phyloP scores from a whole-genome alignment of 2,329 filamentous ascomycete species.

The Colletotrichum horii region DNA sequence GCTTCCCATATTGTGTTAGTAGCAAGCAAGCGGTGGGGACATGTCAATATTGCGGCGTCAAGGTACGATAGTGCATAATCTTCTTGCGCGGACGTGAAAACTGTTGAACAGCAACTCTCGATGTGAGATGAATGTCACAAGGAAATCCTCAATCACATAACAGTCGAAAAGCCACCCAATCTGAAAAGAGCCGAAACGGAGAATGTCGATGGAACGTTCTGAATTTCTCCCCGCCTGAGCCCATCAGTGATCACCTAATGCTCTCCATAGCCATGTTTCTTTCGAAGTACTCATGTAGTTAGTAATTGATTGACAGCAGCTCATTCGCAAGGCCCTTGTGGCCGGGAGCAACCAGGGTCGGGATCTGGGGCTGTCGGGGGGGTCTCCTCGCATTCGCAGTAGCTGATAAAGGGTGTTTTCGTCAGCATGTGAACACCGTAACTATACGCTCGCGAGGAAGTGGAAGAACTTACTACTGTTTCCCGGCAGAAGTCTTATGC shows the following conservation, averaged over 20 bases:
- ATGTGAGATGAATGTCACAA: not conserved
- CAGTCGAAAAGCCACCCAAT: not conserved
- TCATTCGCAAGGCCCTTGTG: not conserved
- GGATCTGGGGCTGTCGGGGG: not conserved
- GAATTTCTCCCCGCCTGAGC: not conserved
- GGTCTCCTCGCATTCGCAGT: not conserved
- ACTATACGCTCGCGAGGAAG: not conserved
- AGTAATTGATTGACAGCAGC: not conserved
- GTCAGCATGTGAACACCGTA: not conserved
- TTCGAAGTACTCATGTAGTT: not conserved
- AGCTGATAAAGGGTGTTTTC: fast-evolving
- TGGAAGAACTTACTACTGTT: not conserved
- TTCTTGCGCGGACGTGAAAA: not conserved
- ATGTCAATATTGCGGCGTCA: not conserved
- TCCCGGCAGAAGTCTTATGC: not conserved
- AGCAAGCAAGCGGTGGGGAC: not conserved
- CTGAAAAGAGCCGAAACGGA: not conserved
- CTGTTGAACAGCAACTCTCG: not conserved
- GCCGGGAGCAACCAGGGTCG: not conserved
- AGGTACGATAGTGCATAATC: not conserved
- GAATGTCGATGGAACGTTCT: not conserved
- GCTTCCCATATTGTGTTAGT: not conserved
- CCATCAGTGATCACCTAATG: not conserved
- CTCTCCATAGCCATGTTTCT: not conserved
- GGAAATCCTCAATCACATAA: not conserved